Evolutionary conservation across 176 grass and related monocot species (phyloP).

Genomic region (Luzula sylvatica): DNA sequence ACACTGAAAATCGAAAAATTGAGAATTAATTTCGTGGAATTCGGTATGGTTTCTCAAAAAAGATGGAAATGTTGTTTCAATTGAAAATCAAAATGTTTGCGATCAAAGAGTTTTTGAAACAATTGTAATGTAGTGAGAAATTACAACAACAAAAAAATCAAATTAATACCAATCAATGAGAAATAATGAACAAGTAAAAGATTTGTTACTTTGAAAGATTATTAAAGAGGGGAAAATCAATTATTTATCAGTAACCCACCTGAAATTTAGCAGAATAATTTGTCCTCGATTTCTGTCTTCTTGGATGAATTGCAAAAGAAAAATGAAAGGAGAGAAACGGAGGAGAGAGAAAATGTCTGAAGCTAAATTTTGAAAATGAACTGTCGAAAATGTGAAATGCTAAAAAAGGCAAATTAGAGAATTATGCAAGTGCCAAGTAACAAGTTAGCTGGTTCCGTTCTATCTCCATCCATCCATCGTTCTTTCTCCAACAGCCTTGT

Average conservation of each 20-base stretch:
- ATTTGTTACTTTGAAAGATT: too few species aligned
- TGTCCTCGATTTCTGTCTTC: constrained; percentile 7
- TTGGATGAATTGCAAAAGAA: constrained; percentile 4
- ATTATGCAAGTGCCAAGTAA: too few species aligned
- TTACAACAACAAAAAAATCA: background rate
- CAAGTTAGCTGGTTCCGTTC: too few species aligned
- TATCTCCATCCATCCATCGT: too few species aligned
- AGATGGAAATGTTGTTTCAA: background rate
- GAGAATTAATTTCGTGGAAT: background rate
- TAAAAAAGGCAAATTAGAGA: too few species aligned
- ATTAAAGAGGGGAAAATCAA: background rate
- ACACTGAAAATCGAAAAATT: background rate
- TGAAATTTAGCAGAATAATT: constrained; percentile 1
- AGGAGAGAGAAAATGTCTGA: background rate
- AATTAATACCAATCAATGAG: background rate
- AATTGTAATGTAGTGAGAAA: background rate
- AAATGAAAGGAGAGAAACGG: background rate
- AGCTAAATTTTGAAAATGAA: too few species aligned
- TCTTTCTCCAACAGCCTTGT: too few species aligned
- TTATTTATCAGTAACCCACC: background rate
- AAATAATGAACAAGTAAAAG: background rate
- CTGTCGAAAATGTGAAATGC: too few species aligned
- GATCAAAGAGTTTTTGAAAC: background rate
- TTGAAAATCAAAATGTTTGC: background rate
- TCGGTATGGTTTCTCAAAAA: background rate